Conservation (phyloP, 2,329 filamentous ascomycete genomes). For the Aspergillus tubingensis region DNA sequence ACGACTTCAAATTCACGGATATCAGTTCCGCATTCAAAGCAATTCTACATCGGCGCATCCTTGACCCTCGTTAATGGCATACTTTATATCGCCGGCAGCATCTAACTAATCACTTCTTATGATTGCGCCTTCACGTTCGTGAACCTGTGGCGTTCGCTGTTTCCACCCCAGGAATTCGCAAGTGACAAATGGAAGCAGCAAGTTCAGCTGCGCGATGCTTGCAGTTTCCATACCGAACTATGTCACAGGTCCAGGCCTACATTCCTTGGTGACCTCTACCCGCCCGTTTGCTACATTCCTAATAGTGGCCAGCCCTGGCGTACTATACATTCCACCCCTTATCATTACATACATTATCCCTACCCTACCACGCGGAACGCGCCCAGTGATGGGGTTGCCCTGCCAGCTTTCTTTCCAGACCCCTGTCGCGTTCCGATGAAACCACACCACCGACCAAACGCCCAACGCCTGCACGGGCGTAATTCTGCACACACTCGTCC, state of each 20-base stretch:
- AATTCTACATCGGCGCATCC: background rate
- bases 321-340: slow-evolving; percentile 23
- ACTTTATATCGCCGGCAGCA: no score
- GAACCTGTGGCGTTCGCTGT: background rate
- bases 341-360: slow-evolving; percentile 18
- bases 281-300: slow-evolving; percentile 23
- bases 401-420: slow-evolving; percentile 2
- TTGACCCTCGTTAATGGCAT: no score
- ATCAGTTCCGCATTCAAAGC: background rate
- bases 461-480: background rate
- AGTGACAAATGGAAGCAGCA: background rate
- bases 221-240: slow-evolving; percentile 23
- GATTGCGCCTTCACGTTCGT: background rate
- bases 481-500: background rate
- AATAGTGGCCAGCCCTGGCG: slow-evolving; percentile 16
- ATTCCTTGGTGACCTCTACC: slow-evolving; percentile 17
- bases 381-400: background rate
- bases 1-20: background rate
- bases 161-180: background rate
- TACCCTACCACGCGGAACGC: slow-evolving; percentile 4
- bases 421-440: slow-evolving; percentile 7
- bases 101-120: no score
- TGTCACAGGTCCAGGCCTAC: slow-evolving; percentile 11
- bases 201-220: background rate
- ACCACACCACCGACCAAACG: background rate